Evolutionary conservation across 2,329 filamentous ascomycete genomes (phyloP).

Genomic region (Ophiostoma ulmi): DNA sequence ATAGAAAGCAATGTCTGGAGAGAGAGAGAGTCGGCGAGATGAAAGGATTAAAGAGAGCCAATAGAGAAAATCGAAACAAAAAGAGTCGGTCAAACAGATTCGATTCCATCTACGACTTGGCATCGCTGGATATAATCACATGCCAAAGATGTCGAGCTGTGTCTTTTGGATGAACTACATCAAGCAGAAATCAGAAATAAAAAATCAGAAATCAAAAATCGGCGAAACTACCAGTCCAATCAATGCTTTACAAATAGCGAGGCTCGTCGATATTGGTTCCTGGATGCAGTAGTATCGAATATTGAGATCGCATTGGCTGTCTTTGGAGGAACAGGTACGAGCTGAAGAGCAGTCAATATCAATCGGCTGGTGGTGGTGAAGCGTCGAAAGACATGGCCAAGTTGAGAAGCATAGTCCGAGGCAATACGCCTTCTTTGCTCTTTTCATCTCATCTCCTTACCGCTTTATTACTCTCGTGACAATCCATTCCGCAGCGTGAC

Average conservation of each 20-base stretch:
- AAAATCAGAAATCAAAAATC: no score
- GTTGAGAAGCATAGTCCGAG: no score
- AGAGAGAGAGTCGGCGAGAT: no score
- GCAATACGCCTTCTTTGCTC: no score
- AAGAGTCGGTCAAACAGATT: not conserved
- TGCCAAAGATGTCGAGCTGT: not conserved
- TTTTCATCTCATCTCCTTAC: no score
- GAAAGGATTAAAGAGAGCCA: no score
- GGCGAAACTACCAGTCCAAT: not conserved
- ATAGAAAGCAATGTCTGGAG: no score
- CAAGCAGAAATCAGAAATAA: no score
- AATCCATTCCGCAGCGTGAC: not conserved
- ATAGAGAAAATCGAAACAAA: not conserved
- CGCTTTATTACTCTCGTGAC: not conserved
- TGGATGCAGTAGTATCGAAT: not conserved
- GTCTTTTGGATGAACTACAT: no score
- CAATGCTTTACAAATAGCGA: not conserved
- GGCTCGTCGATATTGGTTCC: not conserved
- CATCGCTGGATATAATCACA: not conserved
- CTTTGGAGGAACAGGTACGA: no score
- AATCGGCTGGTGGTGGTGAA: not conserved
- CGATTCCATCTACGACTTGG: not conserved
- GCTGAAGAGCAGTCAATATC: not conserved
- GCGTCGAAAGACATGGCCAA: no score
- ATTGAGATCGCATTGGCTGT: not conserved